Base-by-base conservation (phyloP, 2,329 filamentous ascomycete species). In the Tolypocladium tundrense region DNA sequence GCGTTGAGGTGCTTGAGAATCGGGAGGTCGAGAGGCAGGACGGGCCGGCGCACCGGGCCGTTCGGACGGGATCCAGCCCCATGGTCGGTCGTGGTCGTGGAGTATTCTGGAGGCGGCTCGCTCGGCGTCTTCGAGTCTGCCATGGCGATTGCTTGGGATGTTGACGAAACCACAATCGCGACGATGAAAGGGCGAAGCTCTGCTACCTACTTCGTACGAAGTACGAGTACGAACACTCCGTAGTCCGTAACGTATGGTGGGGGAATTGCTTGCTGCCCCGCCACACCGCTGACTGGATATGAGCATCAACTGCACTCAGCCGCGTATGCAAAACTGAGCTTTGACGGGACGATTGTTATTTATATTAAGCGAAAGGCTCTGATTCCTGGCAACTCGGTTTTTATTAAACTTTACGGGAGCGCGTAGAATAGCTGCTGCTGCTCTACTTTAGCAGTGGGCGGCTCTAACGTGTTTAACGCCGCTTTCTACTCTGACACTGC, bases 1-100 rank as follows among this genome's bases (percentile, higher is more conserved):
- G 82, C 82, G 67, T 88, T 86, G 62, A 99, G 83, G 67, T 87
- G 79, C 66, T 83, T 83, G 59, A 99, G 77, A 58, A 91, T 86
- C 19, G 93, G 92, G 21, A 97, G 80, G 60, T 90, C 82, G 61
- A 97, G 83, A 1, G 89, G 88, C 50, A 83, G 78, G 9, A 85
- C 84, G 16, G 78, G 78, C 57, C 77, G 77, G 56, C 73, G 75
- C 55, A 73, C 64, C n/a, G 75, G 73, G 54, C 59, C 67, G 59
- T 55, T 59, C 43, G 63, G 67, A 14, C 65, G 68, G 42, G 64
- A 58, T 54, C 67, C 59, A 14, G 57, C 57, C 41, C 63, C 64
- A 55, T 78, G 76, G 53, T 76, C 72, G 33, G 70, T 65, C 41
- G 72, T 68, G 11, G 74, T 69, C 57, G 75, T 70, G 50, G 71